These are phyloP conservation scores for Fusarium scirpi DNA, from an alignment of 2,329 filamentous ascomycete species.

Conservation along the genomic window DNA sequence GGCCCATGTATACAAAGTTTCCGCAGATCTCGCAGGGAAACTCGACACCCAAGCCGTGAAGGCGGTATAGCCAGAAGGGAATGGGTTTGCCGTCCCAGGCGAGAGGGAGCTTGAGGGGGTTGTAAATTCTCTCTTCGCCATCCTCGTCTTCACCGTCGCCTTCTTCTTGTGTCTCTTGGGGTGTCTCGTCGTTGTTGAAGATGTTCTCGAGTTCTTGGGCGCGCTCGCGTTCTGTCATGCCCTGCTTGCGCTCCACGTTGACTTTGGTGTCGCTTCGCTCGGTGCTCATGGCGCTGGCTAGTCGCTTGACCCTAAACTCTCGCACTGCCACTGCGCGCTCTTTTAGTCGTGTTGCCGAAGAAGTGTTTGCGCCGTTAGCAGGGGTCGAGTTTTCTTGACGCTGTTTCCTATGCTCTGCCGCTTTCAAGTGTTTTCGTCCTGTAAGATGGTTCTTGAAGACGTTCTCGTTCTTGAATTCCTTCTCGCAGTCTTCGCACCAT, in stretches of 20 bases:
- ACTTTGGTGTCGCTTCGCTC: constrained; percentile 90
- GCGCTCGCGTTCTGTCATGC: constrained; percentile 96
- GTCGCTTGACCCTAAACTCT: constrained; percentile 83
- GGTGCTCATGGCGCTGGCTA: constrained; percentile 85
- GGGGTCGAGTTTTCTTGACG: constrained; percentile 56
- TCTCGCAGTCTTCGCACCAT: constrained; percentile 93
- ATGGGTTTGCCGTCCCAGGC: constrained; percentile 99
- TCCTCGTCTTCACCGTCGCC: constrained; percentile 79
- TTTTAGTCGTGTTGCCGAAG: constrained; percentile 73
- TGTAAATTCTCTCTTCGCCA: constrained; percentile 92
- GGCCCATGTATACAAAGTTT: constrained; percentile 98
- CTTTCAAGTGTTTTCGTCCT: constrained; percentile 93
- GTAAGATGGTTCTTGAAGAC: constrained; percentile 90
- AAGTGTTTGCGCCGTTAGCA: constrained; percentile 48
- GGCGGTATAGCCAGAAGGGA: constrained; percentile 97
- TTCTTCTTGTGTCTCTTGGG: constrained; percentile 58
- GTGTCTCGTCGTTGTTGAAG: constrained; percentile 62
- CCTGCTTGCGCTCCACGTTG: constrained; percentile 95
- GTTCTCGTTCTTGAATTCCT: constrained; percentile 94
- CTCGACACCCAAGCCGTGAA: constrained; percentile 94
- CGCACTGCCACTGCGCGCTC: constrained; percentile 91
- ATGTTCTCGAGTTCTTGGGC: constrained; percentile 93
- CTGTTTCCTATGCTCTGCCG: constrained; percentile 73
- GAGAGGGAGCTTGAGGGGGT: constrained; percentile 93
- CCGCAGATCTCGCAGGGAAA: constrained; percentile 97